phyloP scores from a whole-genome alignment of 2,329 filamentous ascomycete genomes.

The Penicillium palitans region DNA sequence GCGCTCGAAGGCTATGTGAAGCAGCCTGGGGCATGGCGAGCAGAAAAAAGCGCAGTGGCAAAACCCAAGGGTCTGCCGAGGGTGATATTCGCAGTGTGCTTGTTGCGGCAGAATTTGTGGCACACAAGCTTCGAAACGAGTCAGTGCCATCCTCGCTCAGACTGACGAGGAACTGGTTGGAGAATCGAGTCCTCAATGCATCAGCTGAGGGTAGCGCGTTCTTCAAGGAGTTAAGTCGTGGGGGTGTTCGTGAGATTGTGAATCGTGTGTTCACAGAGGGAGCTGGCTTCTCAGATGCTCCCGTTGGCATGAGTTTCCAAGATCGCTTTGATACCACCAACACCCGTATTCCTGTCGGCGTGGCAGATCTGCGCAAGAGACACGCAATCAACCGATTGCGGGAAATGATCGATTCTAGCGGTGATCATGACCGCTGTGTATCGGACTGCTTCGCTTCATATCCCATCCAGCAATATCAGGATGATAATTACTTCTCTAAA shows the following conservation, averaged over 20 bases:
- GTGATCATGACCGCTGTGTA: slow-evolving; percentile 62
- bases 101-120: slow-evolving; percentile 66
- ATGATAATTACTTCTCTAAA: slow-evolving; percentile 87
- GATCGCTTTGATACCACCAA: slow-evolving; percentile 33
- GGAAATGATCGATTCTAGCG: slow-evolving; percentile 63
- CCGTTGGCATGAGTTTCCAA: slow-evolving; percentile 40
- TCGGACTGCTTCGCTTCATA: slow-evolving; percentile 81
- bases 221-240: slow-evolving; percentile 61
- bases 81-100: slow-evolving; percentile 64
- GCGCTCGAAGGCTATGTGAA: slow-evolving; percentile 71
- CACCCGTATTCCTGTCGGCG: slow-evolving; percentile 49
- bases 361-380: slow-evolving; percentile 61
- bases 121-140: slow-evolving; percentile 56
- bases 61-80: slow-evolving; percentile 47
- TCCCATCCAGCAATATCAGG: slow-evolving; percentile 84
- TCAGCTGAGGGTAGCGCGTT: slow-evolving; percentile 54
- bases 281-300: slow-evolving; percentile 57
- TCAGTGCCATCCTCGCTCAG: slow-evolving; percentile 36
- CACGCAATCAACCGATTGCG: slow-evolving; percentile 59
- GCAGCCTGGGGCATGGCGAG: slow-evolving; percentile 64
- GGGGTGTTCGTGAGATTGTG: slow-evolving; percentile 64
- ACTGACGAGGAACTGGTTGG: slow-evolving; percentile 61
- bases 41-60: slow-evolving; percentile 54
- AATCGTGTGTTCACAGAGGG: slow-evolving; percentile 66
- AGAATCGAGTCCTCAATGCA: slow-evolving; percentile 57